These are phyloP conservation scores for Chlorella vulgaris DNA, from an alignment of 139 green algal genomes.

Conservation along the genomic window DNA sequence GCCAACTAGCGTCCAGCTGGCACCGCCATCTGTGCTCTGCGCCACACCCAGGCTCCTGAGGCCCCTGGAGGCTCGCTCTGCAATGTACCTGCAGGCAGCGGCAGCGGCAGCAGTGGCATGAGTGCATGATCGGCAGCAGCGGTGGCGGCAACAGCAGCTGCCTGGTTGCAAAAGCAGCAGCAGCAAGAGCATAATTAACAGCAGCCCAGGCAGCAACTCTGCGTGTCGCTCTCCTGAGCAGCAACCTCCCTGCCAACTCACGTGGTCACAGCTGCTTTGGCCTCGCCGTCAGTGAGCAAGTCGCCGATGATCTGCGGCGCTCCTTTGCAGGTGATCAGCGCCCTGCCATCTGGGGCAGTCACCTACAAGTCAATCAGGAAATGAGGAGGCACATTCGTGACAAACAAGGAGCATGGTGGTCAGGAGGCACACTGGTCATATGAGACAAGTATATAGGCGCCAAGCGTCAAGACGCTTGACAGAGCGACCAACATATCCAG, in stretches of 20 bases:
- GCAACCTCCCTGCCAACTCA: no score
- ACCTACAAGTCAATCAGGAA: not conserved
- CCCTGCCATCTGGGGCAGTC: not conserved
- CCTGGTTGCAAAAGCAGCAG: not conserved
- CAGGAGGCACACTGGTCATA: no score
- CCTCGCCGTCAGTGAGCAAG: slow-evolving; percentile 26
- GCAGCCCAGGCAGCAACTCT: not conserved
- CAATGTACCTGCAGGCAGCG: slow-evolving; percentile 34
- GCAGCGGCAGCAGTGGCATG: no score
- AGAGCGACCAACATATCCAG: no score
- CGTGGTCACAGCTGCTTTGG: slow-evolving; percentile 15
- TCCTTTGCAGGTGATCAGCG: slow-evolving; percentile 41
- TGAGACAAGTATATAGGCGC: no score
- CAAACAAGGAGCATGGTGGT: no score
- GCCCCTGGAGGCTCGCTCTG: slow-evolving; percentile 40
- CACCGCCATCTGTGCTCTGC: slow-evolving; percentile 28
- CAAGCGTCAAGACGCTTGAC: no score
- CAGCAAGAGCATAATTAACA: not conserved
- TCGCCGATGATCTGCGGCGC: slow-evolving; percentile 48
- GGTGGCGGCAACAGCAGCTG: not conserved
- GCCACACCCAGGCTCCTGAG: slow-evolving; percentile 50
- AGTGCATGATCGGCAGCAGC: not conserved
- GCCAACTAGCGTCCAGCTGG: slow-evolving; percentile 47
- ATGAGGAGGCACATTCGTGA: no score
- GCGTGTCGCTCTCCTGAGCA: no score